Evolutionary conservation across 257 asterid genomes (phyloP).

Genomic region (Verbena officinalis): DNA sequence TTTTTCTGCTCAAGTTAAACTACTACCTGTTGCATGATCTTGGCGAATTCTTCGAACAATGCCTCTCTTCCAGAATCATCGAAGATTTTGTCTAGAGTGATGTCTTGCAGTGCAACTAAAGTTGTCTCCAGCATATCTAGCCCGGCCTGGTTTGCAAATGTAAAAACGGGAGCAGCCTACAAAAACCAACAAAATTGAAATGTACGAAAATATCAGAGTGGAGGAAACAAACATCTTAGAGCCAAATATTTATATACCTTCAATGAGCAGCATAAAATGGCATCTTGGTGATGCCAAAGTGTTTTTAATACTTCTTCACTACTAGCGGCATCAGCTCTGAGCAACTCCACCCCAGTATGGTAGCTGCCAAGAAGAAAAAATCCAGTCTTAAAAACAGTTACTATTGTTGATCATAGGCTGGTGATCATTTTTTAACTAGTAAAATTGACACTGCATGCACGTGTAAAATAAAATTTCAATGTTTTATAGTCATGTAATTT

Average conservation of each 20-base stretch:
- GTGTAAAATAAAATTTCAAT: too few relatives aligned
- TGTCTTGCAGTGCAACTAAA: constrained; percentile 85
- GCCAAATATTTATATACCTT: constrained; percentile 47
- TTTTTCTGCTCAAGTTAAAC: too few relatives aligned
- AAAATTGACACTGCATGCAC: too few relatives aligned
- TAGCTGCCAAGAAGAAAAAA: constrained; percentile 43
- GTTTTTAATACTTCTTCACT: constrained; percentile 70
- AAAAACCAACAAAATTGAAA: not conserved
- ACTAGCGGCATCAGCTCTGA: constrained; percentile 49
- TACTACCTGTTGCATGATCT: constrained; percentile 92
- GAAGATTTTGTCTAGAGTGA: constrained; percentile 80
- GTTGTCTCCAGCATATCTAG: constrained; percentile 97
- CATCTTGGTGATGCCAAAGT: constrained; percentile 97
- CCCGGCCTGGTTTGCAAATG: constrained; percentile 93
- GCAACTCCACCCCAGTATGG: constrained; percentile 76
- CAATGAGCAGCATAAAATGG: constrained; percentile 91
- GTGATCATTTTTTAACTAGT: too few relatives aligned
- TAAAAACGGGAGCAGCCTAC: constrained; percentile 85
- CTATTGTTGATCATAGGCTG: too few relatives aligned
- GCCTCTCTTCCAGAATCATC: constrained; percentile 81
- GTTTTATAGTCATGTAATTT: too few relatives aligned
- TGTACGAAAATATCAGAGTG: not conserved
- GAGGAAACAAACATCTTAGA: not conserved
- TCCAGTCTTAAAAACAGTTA: not conserved
- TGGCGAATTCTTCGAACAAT: constrained; percentile 70